A percentile compares a stretch with the other conserved stretches of the same genome.
These are phyloP conservation scores for Phoma herbarum DNA, from an alignment of 2,329 filamentous ascomycete genomes.

Conservation along the genomic window DNA sequence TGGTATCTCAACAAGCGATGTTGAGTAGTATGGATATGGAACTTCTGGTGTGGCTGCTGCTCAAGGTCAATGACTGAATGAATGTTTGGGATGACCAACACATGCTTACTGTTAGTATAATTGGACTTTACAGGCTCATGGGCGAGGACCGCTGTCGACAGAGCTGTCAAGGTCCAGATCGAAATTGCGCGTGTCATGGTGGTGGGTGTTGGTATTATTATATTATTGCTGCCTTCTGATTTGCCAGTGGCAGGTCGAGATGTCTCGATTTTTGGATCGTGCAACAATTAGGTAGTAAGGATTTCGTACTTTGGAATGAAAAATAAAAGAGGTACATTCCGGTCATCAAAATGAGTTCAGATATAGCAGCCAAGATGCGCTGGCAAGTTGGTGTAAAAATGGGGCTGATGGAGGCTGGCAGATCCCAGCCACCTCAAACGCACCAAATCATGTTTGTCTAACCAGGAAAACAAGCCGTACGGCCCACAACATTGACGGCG, in stretches of 20 bases:
- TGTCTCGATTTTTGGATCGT: neutral
- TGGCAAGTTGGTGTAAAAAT: slow-evolving; percentile 25
- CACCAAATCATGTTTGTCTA: slow-evolving; percentile 38
- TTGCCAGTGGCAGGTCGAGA: slow-evolving; percentile 7
- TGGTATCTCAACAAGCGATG: slow-evolving; percentile 9
- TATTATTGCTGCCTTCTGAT: slow-evolving; percentile 22
- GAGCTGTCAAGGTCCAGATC: slow-evolving; percentile 28
- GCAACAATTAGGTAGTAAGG: neutral
- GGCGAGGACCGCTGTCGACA: slow-evolving; percentile 29
- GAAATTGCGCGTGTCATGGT: slow-evolving; percentile 30
- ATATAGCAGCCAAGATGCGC: slow-evolving; percentile 8
- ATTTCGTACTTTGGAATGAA: neutral
- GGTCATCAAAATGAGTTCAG: slow-evolving; percentile 2
- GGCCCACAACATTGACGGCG: slow-evolving; percentile 29
- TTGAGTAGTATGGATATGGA: slow-evolving; percentile 25
- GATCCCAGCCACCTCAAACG: slow-evolving; percentile 32
- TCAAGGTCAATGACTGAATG: slow-evolving; percentile 9
- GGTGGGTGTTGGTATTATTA: slow-evolving; percentile 12
- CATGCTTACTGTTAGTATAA: slow-evolving; percentile 26
- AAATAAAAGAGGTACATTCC: neutral
- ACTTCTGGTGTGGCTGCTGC: slow-evolving; percentile 22
- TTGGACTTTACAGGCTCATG: slow-evolving; percentile 17
- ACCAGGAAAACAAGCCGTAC: slow-evolving; percentile 11
- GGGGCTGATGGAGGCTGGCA: slow-evolving; percentile 35
- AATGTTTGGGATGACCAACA: neutral